Evolutionary conservation across 2,329 filamentous ascomycete species (phyloP).

Genomic region (Helotiales sp.): DNA sequence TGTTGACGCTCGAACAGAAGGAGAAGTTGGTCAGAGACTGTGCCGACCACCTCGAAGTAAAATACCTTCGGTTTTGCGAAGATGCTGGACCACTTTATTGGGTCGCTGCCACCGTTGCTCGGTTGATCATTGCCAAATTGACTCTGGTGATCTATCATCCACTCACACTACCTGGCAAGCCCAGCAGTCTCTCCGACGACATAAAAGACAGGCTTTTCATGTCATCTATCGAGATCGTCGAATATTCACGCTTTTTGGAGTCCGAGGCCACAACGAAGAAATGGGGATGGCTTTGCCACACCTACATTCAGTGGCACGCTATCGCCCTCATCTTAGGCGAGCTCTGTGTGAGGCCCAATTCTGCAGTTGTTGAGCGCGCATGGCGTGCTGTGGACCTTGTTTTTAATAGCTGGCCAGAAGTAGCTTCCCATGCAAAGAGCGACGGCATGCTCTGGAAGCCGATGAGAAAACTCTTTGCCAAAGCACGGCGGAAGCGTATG

Average conservation of each 20-base stretch:
- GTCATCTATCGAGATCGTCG: slow-evolving; percentile 48
- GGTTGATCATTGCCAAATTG: slow-evolving; percentile 48
- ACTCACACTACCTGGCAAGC: slow-evolving; percentile 37
- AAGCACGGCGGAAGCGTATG: slow-evolving; percentile 58
- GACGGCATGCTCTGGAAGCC: slow-evolving; percentile 68
- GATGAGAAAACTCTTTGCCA: slow-evolving; percentile 62
- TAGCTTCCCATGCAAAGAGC: slow-evolving; percentile 47
- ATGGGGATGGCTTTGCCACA: slow-evolving; percentile 49
- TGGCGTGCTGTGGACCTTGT: slow-evolving; percentile 47
- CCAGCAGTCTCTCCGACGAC: slow-evolving; percentile 42
- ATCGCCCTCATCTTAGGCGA: slow-evolving; percentile 51
- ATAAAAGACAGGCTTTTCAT: slow-evolving; percentile 46
- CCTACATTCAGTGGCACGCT: slow-evolving; percentile 52
- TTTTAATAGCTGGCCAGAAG: slow-evolving; percentile 36
- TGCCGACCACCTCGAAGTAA: slow-evolving; percentile 40
- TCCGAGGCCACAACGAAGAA: slow-evolving; percentile 45
- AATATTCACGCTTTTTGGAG: slow-evolving; percentile 48
- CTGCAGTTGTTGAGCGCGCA: slow-evolving; percentile 47
- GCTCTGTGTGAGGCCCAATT: slow-evolving; percentile 44
- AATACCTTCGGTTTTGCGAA: slow-evolving; percentile 44
- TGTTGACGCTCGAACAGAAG: slow-evolving; percentile 40
- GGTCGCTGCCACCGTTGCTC: slow-evolving; percentile 52
- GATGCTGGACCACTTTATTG: slow-evolving; percentile 54
- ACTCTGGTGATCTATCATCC: slow-evolving; percentile 46
- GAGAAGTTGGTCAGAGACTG: slow-evolving; percentile 41